These are phyloP conservation scores for Aureobasidium namibiae DNA, from an alignment of 2,329 filamentous ascomycete genomes.

Conservation along the genomic window DNA sequence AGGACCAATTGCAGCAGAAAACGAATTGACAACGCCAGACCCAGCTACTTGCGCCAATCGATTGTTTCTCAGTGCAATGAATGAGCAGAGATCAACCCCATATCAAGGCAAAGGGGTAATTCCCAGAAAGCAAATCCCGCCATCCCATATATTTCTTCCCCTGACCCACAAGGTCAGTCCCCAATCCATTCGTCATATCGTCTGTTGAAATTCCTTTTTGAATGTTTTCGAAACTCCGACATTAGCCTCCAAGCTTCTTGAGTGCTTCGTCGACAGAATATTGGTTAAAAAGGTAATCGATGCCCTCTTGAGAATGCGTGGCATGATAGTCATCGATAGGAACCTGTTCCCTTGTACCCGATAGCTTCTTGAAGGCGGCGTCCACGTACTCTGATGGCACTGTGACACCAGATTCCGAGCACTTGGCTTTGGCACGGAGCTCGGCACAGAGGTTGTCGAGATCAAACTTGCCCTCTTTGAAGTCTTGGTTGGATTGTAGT, in stretches of 20 bases:
- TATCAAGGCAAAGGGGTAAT: neutral
- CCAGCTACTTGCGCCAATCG: neutral
- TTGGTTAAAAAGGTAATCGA: slow-evolving; percentile 21
- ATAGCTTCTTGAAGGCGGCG: slow-evolving; percentile 41
- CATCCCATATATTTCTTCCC: neutral
- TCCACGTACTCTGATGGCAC: slow-evolving; percentile 87
- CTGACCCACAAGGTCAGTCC: neutral
- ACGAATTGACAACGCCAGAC: neutral
- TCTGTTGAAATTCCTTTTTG: neutral
- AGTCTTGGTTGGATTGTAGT: slow-evolving; percentile 76
- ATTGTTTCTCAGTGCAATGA: neutral
- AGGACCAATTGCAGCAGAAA: neutral
- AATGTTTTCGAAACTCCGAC: neutral
- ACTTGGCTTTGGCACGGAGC: slow-evolving; percentile 90
- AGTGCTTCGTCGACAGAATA: slow-evolving; percentile 22
- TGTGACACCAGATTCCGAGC: slow-evolving; percentile 81
- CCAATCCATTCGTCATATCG: neutral
- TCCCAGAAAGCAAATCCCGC: neutral
- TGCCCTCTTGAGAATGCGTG: slow-evolving; percentile 9
- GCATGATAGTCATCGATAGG: slow-evolving; percentile 5
- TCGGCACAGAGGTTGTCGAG: slow-evolving; percentile 89
- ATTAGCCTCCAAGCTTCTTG: slow-evolving; percentile 16
- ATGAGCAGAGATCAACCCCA: neutral
- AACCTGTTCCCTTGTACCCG: slow-evolving; percentile 25
- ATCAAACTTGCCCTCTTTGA: slow-evolving; percentile 85